Evolutionary conservation across 2,329 filamentous ascomycete genomes (phyloP).

Genomic region (Metarhizium guizhouense): DNA sequence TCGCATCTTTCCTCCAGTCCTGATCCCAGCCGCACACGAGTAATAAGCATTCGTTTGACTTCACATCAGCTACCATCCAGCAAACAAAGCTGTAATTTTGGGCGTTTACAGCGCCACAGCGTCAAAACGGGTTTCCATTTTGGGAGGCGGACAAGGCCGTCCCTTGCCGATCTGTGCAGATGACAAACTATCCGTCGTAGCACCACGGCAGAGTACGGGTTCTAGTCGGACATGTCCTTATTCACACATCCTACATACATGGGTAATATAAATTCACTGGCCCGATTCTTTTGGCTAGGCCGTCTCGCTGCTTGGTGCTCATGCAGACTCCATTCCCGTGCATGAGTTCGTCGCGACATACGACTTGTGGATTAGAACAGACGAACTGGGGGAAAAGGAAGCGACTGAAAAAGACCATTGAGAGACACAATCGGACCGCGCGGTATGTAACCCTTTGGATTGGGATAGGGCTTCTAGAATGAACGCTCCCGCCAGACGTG

Average conservation of each 20-base stretch:
- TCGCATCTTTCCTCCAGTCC: not conserved
- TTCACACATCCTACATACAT: not conserved
- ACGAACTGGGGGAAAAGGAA: not conserved
- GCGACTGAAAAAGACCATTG: not conserved
- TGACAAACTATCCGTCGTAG: not conserved
- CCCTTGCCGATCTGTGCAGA: not conserved
- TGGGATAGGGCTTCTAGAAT: not conserved
- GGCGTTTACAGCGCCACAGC: not conserved
- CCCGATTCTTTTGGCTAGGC: too few relatives aligned
- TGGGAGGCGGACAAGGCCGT: too few relatives aligned
- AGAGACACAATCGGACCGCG: not conserved
- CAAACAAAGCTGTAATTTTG: not conserved
- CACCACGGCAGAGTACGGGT: not conserved
- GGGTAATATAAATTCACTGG: too few relatives aligned
- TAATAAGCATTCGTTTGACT: not conserved
- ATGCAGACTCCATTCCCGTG: not conserved
- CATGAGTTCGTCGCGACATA: not conserved
- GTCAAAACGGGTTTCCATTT: not conserved
- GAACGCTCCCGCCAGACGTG: not conserved
- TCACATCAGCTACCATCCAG: not conserved
- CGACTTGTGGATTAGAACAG: not conserved
- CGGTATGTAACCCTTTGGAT: not conserved
- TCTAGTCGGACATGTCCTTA: not conserved
- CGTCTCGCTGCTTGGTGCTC: not conserved
- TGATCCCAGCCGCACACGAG: not conserved